A percentile compares a stretch with the other conserved stretches of the same genome.
Evolutionary conservation across 768 basidiomycete genomes (phyloP).

Genomic region (Ramaria sp.): DNA sequence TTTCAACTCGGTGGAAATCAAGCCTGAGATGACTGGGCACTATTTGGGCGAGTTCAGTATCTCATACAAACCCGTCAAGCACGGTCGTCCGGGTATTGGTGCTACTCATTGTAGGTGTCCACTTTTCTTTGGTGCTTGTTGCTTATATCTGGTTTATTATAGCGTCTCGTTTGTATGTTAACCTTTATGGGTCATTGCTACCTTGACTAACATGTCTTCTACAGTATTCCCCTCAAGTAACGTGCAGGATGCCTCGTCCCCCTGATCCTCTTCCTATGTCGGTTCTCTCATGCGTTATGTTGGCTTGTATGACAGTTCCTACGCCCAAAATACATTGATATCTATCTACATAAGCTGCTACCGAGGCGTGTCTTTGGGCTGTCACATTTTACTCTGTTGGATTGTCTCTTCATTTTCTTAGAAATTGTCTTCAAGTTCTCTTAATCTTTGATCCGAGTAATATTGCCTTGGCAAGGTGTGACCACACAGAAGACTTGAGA

Average conservation of each 20-base stretch:
- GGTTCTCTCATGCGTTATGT: conserved; percentile 7
- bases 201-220: conserved; percentile 3
- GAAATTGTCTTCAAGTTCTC: too few species aligned
- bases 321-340: neutral
- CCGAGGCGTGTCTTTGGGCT: too few species aligned
- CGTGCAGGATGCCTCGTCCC: neutral
- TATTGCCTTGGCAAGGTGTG: too few species aligned
- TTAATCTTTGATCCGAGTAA: too few species aligned
- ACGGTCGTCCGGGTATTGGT: conserved; percentile 98
- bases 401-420: too few species aligned
- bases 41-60: conserved; percentile 97
- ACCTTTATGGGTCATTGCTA: neutral
- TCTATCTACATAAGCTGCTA: neutral
- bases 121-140: neutral
- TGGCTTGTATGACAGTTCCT: conserved; percentile 6
- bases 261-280: neutral
- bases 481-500: too few species aligned
- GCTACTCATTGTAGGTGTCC: conserved; percentile 74
- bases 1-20: conserved; percentile 97
- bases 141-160: conserved; percentile 10
- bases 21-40: conserved; percentile 99
- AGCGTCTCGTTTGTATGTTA: conserved; percentile 10
- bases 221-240: conserved; percentile 92
- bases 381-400: too few species aligned
- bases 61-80: conserved; percentile 98